A percentile compares a stretch with the other conserved stretches of the same genome.
Conservation (phyloP, 371 early-diverging fungal genomes). For the Rhizopus delemar region DNA sequence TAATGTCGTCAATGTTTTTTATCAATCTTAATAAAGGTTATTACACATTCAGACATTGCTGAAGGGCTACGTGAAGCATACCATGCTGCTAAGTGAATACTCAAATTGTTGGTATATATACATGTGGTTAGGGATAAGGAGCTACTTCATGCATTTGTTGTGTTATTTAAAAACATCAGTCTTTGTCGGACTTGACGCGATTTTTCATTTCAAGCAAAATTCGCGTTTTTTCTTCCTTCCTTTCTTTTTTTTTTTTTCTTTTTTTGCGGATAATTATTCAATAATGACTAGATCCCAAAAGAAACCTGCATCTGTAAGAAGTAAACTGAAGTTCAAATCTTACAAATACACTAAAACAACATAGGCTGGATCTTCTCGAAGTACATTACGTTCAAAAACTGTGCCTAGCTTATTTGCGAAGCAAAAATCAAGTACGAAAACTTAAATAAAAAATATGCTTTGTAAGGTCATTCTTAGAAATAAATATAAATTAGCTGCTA, state of each 20-base stretch:
- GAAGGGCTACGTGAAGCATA: too few relatives aligned
- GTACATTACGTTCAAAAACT: slow-evolving; percentile 26
- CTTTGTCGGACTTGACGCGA: neutral
- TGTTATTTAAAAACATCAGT: too few relatives aligned
- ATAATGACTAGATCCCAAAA: slow-evolving; percentile 5
- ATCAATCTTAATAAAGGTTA: too few relatives aligned
- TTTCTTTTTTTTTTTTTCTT: neutral
- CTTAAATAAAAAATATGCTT: slow-evolving; percentile 1
- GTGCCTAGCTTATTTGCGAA: slow-evolving; percentile 32
- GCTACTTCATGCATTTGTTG: too few relatives aligned
- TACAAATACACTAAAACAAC: neutral
- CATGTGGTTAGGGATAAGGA: too few relatives aligned
- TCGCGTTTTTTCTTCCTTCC: slow-evolving; percentile 1
- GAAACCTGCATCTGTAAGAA: slow-evolving; percentile 1
- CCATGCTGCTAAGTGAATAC: neutral
- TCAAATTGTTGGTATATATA: too few relatives aligned
- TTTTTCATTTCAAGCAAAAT: neutral
- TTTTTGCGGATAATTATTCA: neutral
- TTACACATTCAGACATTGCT: too few relatives aligned
- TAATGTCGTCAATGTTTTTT: too few relatives aligned
- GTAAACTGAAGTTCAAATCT: neutral
- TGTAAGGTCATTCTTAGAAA: neutral
- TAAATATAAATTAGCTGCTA: slow-evolving; percentile 9
- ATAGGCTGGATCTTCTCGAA: slow-evolving; percentile 11
- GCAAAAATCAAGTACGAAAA: slow-evolving; percentile 23